Base-by-base conservation (phyloP, 345 rosid genomes). In the Geranium rotundifolium region DNA sequence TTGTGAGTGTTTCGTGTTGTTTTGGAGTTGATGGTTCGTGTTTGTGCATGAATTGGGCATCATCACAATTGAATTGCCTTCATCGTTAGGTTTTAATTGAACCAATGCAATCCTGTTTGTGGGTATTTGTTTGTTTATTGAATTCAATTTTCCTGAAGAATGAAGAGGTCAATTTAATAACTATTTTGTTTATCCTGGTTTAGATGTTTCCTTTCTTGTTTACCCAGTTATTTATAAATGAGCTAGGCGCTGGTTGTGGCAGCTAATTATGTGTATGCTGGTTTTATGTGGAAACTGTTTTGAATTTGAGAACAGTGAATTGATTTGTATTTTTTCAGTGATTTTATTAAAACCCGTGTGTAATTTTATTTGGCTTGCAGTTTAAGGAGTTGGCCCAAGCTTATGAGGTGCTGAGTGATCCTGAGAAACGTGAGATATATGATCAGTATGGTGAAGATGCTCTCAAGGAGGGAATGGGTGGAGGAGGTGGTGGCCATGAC, bases 381-480 rank as follows among this genome's bases (percentile, higher is more conserved):
- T 87, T 87, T 58, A 84, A 87, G 61, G 95, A 87, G 73, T 65
- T 87, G 68, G 88, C 95, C 13, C 95, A 87, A 74, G 95, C 95
- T 17, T 87, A 87, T 59, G 95, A 87, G 75, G 95, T 87, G 58
- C 68, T 82, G 55, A 84, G 90, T 60, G 88, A 87, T 68, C 90
- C 90, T 0, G 90, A 87, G 77, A 87, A 87, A 41, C 86, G 95
- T 29, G 90, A 82, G 65, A 82, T 87, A 56, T 87, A 87, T 69
- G 95, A 87, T 71, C 88, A 79, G 54, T 87, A 87, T 63, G 95
- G 95, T 1, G 90, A 87, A 82, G 95, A 84, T 65, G 95, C 90
- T 8, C 90, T 87, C 54, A 87, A 84, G 77, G 95, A 87, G 76
- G 95, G 95, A 75, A 87, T 87, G 90, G 90, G 86, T n/a, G 86